Evolutionary conservation across 164 flowering plant genomes (phyloP).

Genomic region (Santalum album): DNA sequence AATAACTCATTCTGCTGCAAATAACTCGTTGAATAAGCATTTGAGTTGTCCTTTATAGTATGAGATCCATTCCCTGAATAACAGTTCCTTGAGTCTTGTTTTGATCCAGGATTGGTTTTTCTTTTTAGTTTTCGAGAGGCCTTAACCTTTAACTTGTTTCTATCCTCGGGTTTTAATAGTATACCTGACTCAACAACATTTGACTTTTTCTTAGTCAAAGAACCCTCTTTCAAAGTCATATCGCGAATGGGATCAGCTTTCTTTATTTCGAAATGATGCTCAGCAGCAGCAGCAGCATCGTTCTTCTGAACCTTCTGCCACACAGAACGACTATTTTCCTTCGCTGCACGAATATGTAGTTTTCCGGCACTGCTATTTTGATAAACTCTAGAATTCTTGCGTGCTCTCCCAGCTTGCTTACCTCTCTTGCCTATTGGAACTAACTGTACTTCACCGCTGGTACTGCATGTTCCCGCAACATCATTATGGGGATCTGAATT

Average conservation of each 20-base stretch:
- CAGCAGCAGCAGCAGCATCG: conserved; percentile 16
- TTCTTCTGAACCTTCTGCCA: conserved; percentile 48
- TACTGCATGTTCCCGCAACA: too few relatives aligned
- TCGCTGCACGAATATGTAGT: conserved; percentile 24
- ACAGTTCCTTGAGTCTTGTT: conserved; percentile 18
- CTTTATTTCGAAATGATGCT: conserved; percentile 16
- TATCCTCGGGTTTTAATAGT: conserved; percentile 19
- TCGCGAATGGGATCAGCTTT: conserved; percentile 8
- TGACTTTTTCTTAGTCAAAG: conserved; percentile 15
- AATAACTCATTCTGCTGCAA: conserved; percentile 14
- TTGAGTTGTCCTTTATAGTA: too few relatives aligned
- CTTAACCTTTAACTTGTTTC: conserved; percentile 12
- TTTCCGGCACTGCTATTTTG: conserved; percentile 16
- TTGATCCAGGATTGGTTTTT: conserved; percentile 15
- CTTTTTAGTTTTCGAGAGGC: conserved; percentile 19
- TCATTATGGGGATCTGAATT: too few relatives aligned
- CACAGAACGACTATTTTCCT: conserved; percentile 39
- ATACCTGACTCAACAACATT: conserved; percentile 10
- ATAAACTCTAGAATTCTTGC: conserved; percentile 10
- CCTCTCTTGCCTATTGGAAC: conserved; percentile 19
- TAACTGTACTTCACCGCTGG: conserved; percentile 11
- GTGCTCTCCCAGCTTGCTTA: conserved; percentile 16
- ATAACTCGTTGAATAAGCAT: conserved; percentile 12
- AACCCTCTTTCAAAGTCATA: too few relatives aligned
- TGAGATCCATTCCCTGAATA: conserved; percentile 18